A percentile compares a stretch with the other conserved stretches of the same genome.
Conservation (phyloP, 2,329 filamentous ascomycete genomes). For the Phialophora tarda region DNA sequence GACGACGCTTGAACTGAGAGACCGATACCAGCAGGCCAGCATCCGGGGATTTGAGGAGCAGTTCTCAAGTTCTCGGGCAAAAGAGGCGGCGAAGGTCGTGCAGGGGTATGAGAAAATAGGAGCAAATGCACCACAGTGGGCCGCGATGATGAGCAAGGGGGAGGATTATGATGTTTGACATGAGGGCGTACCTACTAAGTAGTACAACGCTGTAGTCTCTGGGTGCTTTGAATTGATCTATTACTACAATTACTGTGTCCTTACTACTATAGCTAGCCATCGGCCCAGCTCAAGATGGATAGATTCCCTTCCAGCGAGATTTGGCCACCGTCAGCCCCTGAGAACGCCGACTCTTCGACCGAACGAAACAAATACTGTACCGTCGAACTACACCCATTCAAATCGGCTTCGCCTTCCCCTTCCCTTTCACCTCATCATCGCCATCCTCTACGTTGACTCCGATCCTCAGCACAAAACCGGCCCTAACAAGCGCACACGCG, state of each 20-base stretch:
- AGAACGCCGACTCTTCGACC: too few relatives aligned
- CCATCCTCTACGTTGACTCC: not conserved
- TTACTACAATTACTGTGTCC: not conserved
- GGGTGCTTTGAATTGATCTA: not conserved
- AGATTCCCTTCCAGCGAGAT: too few relatives aligned
- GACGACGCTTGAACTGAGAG: not conserved
- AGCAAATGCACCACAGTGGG: not conserved
- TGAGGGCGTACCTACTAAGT: not conserved
- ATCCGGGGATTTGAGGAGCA: not conserved
- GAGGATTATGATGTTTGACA: not conserved
- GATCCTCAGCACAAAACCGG: not conserved
- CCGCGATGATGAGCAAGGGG: not conserved
- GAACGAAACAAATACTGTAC: too few relatives aligned
- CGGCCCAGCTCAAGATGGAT: not conserved
- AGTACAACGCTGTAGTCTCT: not conserved
- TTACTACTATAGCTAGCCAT: too few relatives aligned
- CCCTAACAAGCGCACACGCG: conserved; percentile 5
- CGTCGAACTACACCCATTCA: not conserved
- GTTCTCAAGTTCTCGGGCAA: not conserved
- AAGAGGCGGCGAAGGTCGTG: not conserved
- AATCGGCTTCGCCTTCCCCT: not conserved
- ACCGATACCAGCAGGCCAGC: not conserved
- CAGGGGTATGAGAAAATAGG: not conserved
- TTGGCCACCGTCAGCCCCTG: too few relatives aligned
- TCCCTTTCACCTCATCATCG: not conserved